Conservation (phyloP, 306 rosid species). For the Betula pendula region DNA sequence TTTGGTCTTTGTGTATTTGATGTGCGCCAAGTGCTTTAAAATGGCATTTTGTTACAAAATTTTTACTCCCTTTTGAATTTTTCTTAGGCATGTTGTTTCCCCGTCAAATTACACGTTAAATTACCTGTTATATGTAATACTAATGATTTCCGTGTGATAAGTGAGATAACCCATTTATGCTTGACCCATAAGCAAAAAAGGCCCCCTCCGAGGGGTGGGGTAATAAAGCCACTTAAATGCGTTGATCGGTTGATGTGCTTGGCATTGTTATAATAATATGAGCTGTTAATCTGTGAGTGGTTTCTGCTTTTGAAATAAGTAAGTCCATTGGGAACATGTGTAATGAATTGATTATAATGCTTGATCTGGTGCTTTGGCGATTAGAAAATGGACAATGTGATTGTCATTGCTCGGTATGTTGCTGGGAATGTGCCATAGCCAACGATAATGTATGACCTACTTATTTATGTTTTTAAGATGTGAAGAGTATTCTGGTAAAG, state of each 20-base stretch:
- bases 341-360: not conserved
- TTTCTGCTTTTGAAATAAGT: too few species aligned
- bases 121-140: not conserved
- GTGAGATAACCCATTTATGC: not conserved
- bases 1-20: not conserved
- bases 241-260: not conserved
- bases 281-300: not conserved
- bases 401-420: not conserved
- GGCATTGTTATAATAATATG: not conserved
- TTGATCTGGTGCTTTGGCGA: not conserved
- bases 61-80: not conserved
- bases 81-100: not conserved
- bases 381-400: not conserved
- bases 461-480: not conserved
- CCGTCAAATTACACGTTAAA: not conserved
- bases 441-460: not conserved
- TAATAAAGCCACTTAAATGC: not conserved
- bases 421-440: too few species aligned
- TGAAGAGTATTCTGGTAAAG: not conserved
- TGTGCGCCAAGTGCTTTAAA: not conserved
- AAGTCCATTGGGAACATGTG: not conserved
- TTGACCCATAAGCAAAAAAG: not conserved
- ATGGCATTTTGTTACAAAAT: not conserved
- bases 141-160: not conserved
- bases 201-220: too few species aligned